Conservation (phyloP, 805 yeast genomes). For the Scheffersomyces amazonensis region DNA sequence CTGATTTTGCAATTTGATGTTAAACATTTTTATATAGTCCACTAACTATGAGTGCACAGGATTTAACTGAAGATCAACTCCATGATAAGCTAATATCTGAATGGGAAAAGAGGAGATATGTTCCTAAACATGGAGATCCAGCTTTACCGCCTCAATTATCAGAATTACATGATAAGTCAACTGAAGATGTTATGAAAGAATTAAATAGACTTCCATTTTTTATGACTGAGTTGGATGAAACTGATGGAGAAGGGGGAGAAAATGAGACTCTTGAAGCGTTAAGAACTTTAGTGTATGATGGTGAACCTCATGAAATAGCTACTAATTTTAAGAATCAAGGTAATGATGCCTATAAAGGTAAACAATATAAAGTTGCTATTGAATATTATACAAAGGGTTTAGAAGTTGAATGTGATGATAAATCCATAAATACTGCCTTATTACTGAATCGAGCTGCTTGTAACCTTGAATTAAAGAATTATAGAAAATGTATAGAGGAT, state of each 20-base stretch:
- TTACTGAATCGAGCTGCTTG: constrained; percentile 88
- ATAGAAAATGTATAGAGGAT: constrained; percentile 82
- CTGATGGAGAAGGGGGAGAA: constrained; percentile 74
- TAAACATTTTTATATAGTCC: not conserved
- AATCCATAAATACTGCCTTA: constrained; percentile 56
- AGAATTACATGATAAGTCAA: constrained; percentile 56
- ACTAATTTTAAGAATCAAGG: constrained; percentile 90
- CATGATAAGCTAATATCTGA: constrained; percentile 27
- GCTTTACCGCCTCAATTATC: constrained; percentile 80
- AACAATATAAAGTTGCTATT: constrained; percentile 72
- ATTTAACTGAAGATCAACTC: constrained; percentile 1
- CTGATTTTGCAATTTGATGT: too few species aligned
- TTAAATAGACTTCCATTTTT: constrained; percentile 86
- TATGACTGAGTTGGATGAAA: constrained; percentile 82
- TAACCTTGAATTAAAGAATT: constrained; percentile 80
- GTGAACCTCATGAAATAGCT: constrained; percentile 92
- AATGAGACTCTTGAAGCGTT: constrained; percentile 81
- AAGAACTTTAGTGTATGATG: constrained; percentile 89
- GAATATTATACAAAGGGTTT: constrained; percentile 79
- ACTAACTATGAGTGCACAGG: too few species aligned
- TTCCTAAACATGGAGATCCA: constrained; percentile 60
- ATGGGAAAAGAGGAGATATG: constrained; percentile 40
- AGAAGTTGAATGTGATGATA: constrained; percentile 60
- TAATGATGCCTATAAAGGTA: constrained; percentile 75
- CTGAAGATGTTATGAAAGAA: constrained; percentile 75